Base-by-base conservation (phyloP, 441 rosid species). In the Pelargonium fulgidum region DNA sequence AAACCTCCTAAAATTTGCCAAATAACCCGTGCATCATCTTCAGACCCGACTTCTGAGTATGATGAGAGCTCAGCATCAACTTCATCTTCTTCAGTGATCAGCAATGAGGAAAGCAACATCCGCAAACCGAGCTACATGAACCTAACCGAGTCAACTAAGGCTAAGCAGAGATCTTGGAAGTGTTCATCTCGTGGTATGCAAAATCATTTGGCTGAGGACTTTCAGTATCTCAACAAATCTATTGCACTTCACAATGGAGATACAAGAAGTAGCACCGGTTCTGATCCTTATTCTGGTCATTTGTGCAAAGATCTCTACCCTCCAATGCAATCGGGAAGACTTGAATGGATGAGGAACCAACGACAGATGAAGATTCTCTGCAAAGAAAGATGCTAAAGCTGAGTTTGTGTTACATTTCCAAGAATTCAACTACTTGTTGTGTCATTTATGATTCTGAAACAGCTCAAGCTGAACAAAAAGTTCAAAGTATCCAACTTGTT, bases 111-210 rank as follows among this genome's bases (percentile, higher is more conserved):
- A 33, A 75, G 77, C 20, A 59, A 68, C 20, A 47, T 65, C 42
- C 68, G 67, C 19, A 84, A 83, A 56, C 92, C 90, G 1, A 75
- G 86, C 72, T 89, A 79, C 76, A 84, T 87, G 90, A 84, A 73
- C 48, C 83, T 77, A 64, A 89, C 90, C 0, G 76, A 79, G 69
- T 84, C 86, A 24, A 80, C 70, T 12, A 87, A 83, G 72, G 89
- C 87, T 13, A 87, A 84, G 76, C 85, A 82, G 20, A 83, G 73
- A 29, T 69, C 66, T 29, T 62, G 67, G 68, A 79, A 72, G 77
- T 52, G 71, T 69, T 70, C 75, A 71, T 68, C 78, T 29, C 45
- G 66, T 19, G 56, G 72, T 36, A 16, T 63, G 58, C 75, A 29
- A 26, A 77, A 71, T 75, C 74, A 66, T 45, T n/a, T 39, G 6